phyloP scores from a whole-genome alignment of 2,329 filamentous ascomycete species.

The Ascocoryne sarcoides region DNA sequence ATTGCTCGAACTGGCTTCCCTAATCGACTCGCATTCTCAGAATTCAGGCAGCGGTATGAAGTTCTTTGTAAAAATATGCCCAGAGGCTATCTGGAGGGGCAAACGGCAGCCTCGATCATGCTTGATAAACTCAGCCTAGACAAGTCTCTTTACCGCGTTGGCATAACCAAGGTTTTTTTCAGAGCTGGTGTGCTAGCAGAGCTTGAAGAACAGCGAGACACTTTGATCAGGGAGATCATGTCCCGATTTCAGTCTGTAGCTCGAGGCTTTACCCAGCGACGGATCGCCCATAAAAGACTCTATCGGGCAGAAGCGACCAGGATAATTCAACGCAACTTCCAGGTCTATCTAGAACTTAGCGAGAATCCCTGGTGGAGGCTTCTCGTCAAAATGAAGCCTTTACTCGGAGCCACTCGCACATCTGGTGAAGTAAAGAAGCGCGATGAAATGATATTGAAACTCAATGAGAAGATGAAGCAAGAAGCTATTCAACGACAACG shows the following conservation, averaged over 20 bases:
- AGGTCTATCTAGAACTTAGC: slow-evolving; percentile 81
- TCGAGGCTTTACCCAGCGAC: slow-evolving; percentile 79
- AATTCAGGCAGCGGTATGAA: slow-evolving; percentile 93
- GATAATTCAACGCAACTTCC: slow-evolving; percentile 91
- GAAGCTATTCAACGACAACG: slow-evolving; percentile 68
- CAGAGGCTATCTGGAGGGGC: slow-evolving; percentile 83
- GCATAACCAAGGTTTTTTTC: slow-evolving; percentile 97
- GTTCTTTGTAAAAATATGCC: slow-evolving; percentile 85
- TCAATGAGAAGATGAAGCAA: slow-evolving; percentile 74
- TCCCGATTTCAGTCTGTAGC: slow-evolving; percentile 86
- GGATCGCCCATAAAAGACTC: slow-evolving; percentile 83
- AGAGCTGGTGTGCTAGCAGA: slow-evolving; percentile 91
- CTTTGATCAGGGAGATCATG: slow-evolving; percentile 90
- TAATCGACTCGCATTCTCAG: slow-evolving; percentile 82
- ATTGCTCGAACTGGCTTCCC: slow-evolving; percentile 96
- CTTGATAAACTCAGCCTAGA: slow-evolving; percentile 84
- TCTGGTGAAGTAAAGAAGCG: slow-evolving; percentile 90
- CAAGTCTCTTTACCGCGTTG: slow-evolving; percentile 79
- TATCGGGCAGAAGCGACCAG: slow-evolving; percentile 91
- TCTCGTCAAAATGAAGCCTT: slow-evolving; percentile 87
- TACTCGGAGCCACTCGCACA: slow-evolving; percentile 85
- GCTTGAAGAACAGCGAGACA: slow-evolving; percentile 89
- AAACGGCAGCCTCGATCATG: slow-evolving; percentile 76
- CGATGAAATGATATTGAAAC: slow-evolving; percentile 82
- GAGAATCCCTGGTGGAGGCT: slow-evolving; percentile 97